Percentiles rank a stretch among this genome's conserved stretches.
phyloP scores from a whole-genome alignment of 1,284 basidiomycete genomes.

The Fistulina hepatica region DNA sequence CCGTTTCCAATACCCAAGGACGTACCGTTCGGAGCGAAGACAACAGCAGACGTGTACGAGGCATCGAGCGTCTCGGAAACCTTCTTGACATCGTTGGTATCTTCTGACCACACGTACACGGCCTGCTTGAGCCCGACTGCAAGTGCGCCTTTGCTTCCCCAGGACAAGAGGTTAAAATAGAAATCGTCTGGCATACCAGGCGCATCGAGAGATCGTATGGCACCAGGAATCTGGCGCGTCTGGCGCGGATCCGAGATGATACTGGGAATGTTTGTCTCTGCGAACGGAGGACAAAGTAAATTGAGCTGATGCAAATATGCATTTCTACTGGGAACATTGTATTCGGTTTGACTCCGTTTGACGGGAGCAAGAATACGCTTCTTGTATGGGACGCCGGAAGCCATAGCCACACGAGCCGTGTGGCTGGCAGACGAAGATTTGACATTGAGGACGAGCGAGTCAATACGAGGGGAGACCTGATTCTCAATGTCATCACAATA shows the following conservation, averaged over 20 bases:
- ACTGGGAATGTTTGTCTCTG: slow-evolving; percentile 51
- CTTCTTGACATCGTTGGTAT: slow-evolving; percentile 72
- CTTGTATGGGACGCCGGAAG: slow-evolving; percentile 62
- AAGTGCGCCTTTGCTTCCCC: slow-evolving; percentile 80
- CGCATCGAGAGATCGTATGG: slow-evolving; percentile 88
- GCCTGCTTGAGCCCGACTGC: slow-evolving; percentile 78
- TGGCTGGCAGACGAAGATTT: slow-evolving; percentile 59
- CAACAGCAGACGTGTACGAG: slow-evolving; percentile 67
- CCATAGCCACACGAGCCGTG: slow-evolving; percentile 62
- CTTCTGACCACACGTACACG: slow-evolving; percentile 91
- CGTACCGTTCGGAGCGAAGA: slow-evolving; percentile 81
- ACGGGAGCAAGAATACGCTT: slow-evolving; percentile 70
- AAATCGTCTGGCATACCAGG: slow-evolving; percentile 95
- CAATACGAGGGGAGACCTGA: slow-evolving; percentile 51
- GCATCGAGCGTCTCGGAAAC: slow-evolving; percentile 69
- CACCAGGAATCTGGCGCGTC: slow-evolving; percentile 68
- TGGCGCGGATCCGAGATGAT: slow-evolving; percentile 55
- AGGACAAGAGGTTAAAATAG: slow-evolving; percentile 90
- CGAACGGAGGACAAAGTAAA: slow-evolving; percentile 61
- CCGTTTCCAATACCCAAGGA: slow-evolving; percentile 84
- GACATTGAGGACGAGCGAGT: slow-evolving; percentile 49
- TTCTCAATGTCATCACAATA: slow-evolving; percentile 46
- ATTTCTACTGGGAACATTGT: slow-evolving; percentile 53
- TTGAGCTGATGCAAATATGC: slow-evolving; percentile 64
- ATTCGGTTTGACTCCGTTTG: slow-evolving; percentile 71